Percentiles rank a stretch among this genome's conserved stretches.
Evolutionary conservation across 441 rosid species (phyloP).

Genomic region (Populus hybrid): DNA sequence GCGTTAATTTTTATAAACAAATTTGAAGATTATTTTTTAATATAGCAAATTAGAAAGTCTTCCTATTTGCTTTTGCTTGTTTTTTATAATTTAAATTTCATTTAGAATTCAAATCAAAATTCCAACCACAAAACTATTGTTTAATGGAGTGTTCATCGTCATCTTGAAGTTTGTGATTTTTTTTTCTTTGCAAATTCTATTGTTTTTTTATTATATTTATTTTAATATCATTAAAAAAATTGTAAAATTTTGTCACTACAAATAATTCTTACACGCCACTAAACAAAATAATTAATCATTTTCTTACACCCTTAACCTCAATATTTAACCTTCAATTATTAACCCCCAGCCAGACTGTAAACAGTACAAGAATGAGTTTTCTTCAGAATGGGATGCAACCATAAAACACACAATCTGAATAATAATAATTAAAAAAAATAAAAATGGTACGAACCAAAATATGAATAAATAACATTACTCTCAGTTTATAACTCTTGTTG

Average conservation of each 20-base stretch:
- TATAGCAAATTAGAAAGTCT: too few relatives aligned
- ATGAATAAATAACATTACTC: background rate
- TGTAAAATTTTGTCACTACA: background rate
- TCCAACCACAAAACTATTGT: too few relatives aligned
- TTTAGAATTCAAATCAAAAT: too few relatives aligned
- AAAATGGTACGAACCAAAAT: background rate
- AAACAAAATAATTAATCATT: background rate
- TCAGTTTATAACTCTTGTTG: conserved; percentile 8
- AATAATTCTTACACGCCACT: background rate
- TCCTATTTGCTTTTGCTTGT: too few relatives aligned
- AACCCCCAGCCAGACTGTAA: background rate
- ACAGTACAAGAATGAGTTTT: background rate
- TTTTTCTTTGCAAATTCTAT: too few relatives aligned
- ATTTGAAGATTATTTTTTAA: too few relatives aligned
- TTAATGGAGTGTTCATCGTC: too few relatives aligned
- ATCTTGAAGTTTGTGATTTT: too few relatives aligned
- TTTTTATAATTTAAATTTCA: too few relatives aligned
- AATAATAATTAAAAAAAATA: too few relatives aligned
- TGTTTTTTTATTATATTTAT: too few relatives aligned
- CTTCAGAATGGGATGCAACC: background rate
- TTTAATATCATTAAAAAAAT: background rate
- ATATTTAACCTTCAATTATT: background rate
- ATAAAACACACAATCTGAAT: background rate
- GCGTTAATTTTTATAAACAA: too few relatives aligned
- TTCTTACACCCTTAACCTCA: background rate